Evolutionary conservation across 176 grass and related monocot genomes (phyloP), one percentile per base, ranked within the genome.

Genomic region (Chrysopogon serrulatus): DNA sequence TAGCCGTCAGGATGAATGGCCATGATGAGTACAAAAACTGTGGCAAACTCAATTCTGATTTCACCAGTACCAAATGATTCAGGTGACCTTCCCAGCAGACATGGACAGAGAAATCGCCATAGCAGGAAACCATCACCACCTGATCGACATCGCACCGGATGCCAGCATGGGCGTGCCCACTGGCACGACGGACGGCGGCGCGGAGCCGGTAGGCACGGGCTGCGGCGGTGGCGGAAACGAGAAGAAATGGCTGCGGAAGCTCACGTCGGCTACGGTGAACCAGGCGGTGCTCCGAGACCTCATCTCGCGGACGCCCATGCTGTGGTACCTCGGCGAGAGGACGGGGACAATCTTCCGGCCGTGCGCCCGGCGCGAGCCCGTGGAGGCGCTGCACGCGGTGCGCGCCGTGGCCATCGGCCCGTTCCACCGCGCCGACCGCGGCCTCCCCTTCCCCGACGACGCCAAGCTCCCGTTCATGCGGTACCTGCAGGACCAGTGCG

Each of bases 391-490:
- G 65, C 89, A 83, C 65, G 14, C 68, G 26, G 89, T 91, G 71
- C 85, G 77, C 42, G 87, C 78, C 49, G 91, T 90, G 26, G 84
- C 87, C 44, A 90, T 92, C 69, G 91, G 87, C 44, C 91, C 91
- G 9, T 87, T 89, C 80, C 91, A 87, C 84, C 71, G 87, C 11
- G 43, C 23, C 5, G 80, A 84, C 21, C 10, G 4, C 2, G 35
- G 54, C 11, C 81, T 92, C 11, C 6, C n/a, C 9, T 84, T 87
- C 84, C 59, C 69, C 43, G 87, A 84, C 23, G 84, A 87, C 14
- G 86, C 73, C 44, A 92, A 92, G 80, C 59, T 83, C 28, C 63
- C 84, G 24, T 89, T 86, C 70, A n/a, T 87, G 69, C 74, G 83
- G 27, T 79, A 84, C 67, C 65, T 92, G 27, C 80, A 86, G 74